Percentiles rank a stretch among this genome's conserved stretches.
Conservation (phyloP, 768 basidiomycete species). For the Mycena albidolilacea region DNA sequence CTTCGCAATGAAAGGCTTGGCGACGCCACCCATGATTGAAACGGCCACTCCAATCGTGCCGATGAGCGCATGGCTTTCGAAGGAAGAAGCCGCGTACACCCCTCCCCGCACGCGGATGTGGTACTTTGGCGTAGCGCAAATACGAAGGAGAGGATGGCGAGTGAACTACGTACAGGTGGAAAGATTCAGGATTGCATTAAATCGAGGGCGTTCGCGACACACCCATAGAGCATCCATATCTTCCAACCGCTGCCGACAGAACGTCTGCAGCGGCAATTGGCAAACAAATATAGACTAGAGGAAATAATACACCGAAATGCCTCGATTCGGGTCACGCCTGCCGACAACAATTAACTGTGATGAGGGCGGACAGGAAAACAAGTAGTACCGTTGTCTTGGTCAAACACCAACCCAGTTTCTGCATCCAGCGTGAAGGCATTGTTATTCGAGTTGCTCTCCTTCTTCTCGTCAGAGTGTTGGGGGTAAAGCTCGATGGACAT, state of each 20-base stretch:
- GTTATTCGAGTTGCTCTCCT: background rate
- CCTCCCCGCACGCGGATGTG: constrained; percentile 27
- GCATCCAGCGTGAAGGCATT: background rate
- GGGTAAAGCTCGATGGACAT: constrained; percentile 23
- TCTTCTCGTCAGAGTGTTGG: constrained; percentile 7
- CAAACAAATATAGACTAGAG: background rate
- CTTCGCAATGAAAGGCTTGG: constrained; percentile 66
- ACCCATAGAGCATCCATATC: constrained; percentile 26
- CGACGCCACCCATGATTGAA: constrained; percentile 48
- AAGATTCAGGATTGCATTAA: background rate
- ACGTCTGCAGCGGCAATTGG: background rate
- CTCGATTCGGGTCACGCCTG: constrained; percentile 29
- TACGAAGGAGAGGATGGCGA: constrained; percentile 20
- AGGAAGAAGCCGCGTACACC: constrained; percentile 23
- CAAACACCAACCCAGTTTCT: constrained; percentile 1
- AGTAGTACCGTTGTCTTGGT: constrained; percentile 12
- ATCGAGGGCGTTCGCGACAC: background rate
- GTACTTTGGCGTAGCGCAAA: constrained; percentile 23
- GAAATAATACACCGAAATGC: constrained; percentile 34
- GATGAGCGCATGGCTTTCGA: constrained; percentile 35
- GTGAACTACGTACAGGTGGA: background rate
- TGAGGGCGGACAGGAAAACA: background rate
- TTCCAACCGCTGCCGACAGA: constrained; percentile 25
- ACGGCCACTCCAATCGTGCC: constrained; percentile 40
- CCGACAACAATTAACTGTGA: background rate